Evolutionary conservation across 306 rosid genomes (phyloP), one percentile per base, ranked within the genome.

Genomic region (Vicia sativa): DNA sequence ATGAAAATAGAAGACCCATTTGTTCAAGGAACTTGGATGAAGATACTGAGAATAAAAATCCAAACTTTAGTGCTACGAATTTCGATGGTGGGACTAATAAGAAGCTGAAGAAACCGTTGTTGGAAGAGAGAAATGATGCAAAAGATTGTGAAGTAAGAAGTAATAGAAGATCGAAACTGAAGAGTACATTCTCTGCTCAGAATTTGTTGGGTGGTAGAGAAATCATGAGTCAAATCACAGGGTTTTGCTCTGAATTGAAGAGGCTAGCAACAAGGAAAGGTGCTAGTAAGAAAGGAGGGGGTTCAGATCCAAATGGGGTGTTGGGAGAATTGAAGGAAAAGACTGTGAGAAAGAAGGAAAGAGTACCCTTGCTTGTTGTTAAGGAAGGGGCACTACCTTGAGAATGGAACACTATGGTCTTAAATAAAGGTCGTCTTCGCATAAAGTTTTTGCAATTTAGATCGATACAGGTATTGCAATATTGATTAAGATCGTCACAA

Each of bases 41-140:
- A 57, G 80, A 79, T 18, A 63, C 12, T 57, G 89, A 87, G 76
- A 87, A 87, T 58, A 72, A 49, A 62, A 67, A 79, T 70, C 89
- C 87, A 35, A 87, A 87, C 73, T 29, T 68, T 60, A 15, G 78
- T n/a, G 70, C 55, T 16, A 52, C 62, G 41, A 25, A 38, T 39
- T 57, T 72, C 0, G 42, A 5, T 10, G 72, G 29, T 3, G 73
- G 75, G 16, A 65, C 56, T 39, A 79, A 65, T 38, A 78, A 57
- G 57, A 78, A 57, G 64, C 3, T 68, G 14, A 67, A 62, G 75
- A 79, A 79, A 69, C 62, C 49, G 19, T 26, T 66, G 58, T 4
- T 50, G 54, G 7, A 73, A 37, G 62, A 58, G 25, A 7, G 38
- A 44, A 65, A 70, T 44, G 76, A 60, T 3, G 34, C 57, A n/a